Conservation (phyloP, 352 stramenopile genomes). For the Pythium vanterpoolii region DNA sequence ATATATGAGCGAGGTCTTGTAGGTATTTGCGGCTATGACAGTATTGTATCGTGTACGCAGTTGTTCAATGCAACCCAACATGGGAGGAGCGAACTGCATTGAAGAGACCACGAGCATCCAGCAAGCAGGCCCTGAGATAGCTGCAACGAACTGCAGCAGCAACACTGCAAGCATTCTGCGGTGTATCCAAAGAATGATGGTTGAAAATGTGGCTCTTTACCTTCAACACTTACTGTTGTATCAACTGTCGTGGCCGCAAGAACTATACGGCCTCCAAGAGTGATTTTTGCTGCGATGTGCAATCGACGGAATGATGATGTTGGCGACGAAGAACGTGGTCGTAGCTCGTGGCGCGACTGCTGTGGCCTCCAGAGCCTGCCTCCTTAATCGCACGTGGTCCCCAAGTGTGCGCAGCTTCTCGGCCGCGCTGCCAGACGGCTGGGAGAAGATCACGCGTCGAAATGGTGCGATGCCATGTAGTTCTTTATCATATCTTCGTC, state of each 20-base stretch:
- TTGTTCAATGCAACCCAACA: background rate
- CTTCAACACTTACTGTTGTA: background rate
- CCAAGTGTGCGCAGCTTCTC: conserved; percentile 22
- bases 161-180: conserved; percentile 21
- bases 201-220: conserved; percentile 6
- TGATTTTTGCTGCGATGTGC: background rate
- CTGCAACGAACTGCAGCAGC: conserved; percentile 15
- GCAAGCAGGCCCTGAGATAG: background rate
- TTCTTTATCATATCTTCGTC: background rate
- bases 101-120: background rate
- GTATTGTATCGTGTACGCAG: conserved; percentile 6
- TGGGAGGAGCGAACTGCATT: conserved; percentile 1
- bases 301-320: background rate
- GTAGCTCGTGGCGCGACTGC: conserved; percentile 1
- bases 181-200: conserved; percentile 2
- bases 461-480: conserved; percentile 38
- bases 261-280: conserved; percentile 4
- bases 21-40: too few species aligned
- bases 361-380: background rate
- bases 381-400: background rate
- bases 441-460: conserved; percentile 54
- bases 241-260: background rate
- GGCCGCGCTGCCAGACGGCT: conserved; percentile 41
- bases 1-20: too few species aligned
- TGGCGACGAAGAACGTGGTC: background rate